Conservation (phyloP, 208 protist species). For the Willaertia magna region DNA sequence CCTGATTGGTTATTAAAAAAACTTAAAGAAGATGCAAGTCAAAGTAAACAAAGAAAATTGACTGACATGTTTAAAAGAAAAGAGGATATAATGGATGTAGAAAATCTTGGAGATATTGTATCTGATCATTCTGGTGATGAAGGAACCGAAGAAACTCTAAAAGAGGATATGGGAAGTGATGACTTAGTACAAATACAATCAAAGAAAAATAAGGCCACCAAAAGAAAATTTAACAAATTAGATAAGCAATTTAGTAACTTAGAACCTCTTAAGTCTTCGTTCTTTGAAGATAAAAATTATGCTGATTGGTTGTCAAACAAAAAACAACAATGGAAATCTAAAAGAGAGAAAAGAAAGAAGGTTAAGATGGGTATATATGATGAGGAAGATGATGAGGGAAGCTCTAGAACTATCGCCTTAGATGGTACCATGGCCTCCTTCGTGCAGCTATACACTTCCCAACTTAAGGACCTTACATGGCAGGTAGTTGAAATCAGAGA, state of each 20-base stretch:
- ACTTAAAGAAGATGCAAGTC: conserved; percentile 45
- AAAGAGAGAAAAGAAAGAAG: background rate
- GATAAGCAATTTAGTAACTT: conserved; percentile 35
- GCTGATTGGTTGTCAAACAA: background rate
- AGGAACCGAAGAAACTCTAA: background rate
- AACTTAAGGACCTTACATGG: background rate
- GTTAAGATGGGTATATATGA: background rate
- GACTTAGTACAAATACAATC: conserved; percentile 8
- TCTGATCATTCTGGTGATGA: background rate
- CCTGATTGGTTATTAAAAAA: conserved; percentile 92
- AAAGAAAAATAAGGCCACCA: background rate
- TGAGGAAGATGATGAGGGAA: background rate
- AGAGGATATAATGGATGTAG: too few relatives aligned
- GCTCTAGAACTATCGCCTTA: background rate
- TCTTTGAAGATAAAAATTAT: background rate
- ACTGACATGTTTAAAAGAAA: background rate
- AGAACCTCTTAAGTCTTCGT: conserved; percentile 6
- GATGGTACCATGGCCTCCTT: background rate
- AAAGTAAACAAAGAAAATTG: background rate
- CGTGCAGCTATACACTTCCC: background rate
- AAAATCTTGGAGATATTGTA: conserved; percentile 34
- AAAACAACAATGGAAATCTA: background rate
- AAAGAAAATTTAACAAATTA: conserved; percentile 18
- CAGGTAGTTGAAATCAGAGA: background rate
- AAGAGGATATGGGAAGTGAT: conserved; percentile 8